phyloP scores from a whole-genome alignment of 192 early-diverging fungal genomes.

The Linnemannia exigua region DNA sequence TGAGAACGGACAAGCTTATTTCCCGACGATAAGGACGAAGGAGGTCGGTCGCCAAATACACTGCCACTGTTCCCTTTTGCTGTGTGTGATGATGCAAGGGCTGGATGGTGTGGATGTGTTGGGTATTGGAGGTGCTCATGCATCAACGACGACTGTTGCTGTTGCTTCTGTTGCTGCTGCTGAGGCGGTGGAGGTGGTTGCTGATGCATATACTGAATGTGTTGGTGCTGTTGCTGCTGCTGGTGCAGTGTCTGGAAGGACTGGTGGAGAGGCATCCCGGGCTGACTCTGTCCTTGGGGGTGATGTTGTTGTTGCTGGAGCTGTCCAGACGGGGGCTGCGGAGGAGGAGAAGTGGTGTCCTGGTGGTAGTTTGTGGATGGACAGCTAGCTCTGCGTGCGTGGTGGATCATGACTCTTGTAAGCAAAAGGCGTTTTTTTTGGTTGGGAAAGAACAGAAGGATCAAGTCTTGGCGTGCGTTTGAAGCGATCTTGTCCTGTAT shows the following conservation, averaged over 20 bases:
- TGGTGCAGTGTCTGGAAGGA: not conserved
- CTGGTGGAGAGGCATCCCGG: not conserved
- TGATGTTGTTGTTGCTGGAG: not conserved
- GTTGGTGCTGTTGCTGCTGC: slow-evolving; percentile 10
- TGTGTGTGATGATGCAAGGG: not conserved
- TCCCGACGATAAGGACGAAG: not conserved
- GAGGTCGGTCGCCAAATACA: not conserved
- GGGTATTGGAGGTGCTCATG: slow-evolving; percentile 15
- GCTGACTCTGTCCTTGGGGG: not conserved
- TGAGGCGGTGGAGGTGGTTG: slow-evolving; percentile 1
- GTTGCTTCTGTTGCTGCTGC: not conserved
- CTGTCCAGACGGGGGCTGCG: not conserved
- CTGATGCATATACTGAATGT: not conserved
- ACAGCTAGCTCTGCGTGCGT: slow-evolving; percentile 16
- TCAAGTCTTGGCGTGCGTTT: not conserved
- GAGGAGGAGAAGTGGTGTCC: not conserved
- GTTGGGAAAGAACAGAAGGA: not conserved
- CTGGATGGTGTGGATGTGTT: not conserved
- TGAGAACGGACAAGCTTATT: slow-evolving; percentile 5
- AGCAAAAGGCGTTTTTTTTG: not conserved
- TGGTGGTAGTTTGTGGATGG: not conserved
- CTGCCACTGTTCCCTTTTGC: not conserved
- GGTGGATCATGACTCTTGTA: slow-evolving; percentile 13
- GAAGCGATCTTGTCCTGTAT: not conserved
- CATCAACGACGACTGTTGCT: not conserved